Conservation (phyloP, 345 rosid species). For the Brassica nigra region DNA sequence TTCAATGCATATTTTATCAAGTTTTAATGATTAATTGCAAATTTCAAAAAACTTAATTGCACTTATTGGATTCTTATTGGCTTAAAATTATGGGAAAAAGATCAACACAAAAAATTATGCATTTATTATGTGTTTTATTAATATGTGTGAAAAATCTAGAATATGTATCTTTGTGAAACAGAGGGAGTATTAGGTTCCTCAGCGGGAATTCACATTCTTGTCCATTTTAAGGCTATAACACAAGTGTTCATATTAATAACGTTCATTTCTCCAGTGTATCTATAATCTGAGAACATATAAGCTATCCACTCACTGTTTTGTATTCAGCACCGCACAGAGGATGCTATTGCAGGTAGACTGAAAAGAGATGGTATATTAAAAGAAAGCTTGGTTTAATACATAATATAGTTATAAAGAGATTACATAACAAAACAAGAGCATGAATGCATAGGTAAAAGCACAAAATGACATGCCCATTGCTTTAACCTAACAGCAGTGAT, state of each 20-base stretch:
- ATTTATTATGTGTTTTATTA: no score
- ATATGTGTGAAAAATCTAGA: no score
- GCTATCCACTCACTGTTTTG: neutral
- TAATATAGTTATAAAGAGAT: neutral
- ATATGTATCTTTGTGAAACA: no score
- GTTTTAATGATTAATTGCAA: no score
- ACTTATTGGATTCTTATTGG: no score
- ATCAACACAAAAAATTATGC: no score
- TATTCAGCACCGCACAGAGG: neutral
- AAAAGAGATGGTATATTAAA: neutral
- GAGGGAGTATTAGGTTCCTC: no score
- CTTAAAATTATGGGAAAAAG: no score
- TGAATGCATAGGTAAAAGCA: neutral
- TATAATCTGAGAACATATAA: neutral
- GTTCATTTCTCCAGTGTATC: constrained; percentile 50
- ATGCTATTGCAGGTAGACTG: neutral
- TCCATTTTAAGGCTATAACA: neutral
- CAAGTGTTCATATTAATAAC: neutral
- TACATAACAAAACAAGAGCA: neutral
- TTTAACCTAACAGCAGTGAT: neutral
- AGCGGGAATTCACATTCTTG: constrained; percentile 46
- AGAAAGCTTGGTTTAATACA: neutral
- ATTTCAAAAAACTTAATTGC: no score
- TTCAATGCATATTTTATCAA: no score
- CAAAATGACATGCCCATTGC: neutral